Base-by-base conservation (phyloP, 345 rosid species). In the Excoecaria cochinchinensis region DNA sequence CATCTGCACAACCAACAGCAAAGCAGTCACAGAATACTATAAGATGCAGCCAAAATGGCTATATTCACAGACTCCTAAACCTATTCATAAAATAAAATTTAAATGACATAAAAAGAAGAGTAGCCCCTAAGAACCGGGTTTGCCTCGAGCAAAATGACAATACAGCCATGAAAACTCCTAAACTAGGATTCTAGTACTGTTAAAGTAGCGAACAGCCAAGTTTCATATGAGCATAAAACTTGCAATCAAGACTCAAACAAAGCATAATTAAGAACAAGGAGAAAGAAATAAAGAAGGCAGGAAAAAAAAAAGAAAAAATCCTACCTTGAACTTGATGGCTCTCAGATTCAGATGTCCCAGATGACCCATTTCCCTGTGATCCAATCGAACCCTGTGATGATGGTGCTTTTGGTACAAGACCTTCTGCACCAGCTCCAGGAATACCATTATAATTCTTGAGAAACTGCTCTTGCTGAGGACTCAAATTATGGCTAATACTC, bases 311-410 rank as follows among this genome's bases (percentile, higher is more conserved):
- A 19, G 3, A 46, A 21, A 48, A 58, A n/a, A 10, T 15, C 22
- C 60, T 81, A 90, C 95, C 97, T 85, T 84, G 88, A 82, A 74
- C 69, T 65, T 75, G 80, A 31, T 75, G 80, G 76, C 78, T 74
- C n/a, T 89, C 95, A 66, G 82, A 71, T 74, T 87, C 95, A 4
- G 90, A 86, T 53, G 85, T 73, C 48, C 87, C 89, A 11, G 91
- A 85, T 47, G 89, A 86, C 24, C 87, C 90, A 81, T 88, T 89
- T 7, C 85, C 88, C 31, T 82, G 91, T 65, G 93, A 92, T 55
- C 88, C 94, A 69, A 78, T 78, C 58, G 87, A 85, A 15, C 87
- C 88, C 52, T 86, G 90, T 52, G 80, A 69, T 25, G 72, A 68
- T 24, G 75, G 80, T 38, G 59, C 71, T 16, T 51, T 40, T 48